Evolutionary conservation across 192 early-diverging fungal species (phyloP), one percentile per base, ranked within the genome.

Genomic region (Blastocladiella britannica): DNA sequence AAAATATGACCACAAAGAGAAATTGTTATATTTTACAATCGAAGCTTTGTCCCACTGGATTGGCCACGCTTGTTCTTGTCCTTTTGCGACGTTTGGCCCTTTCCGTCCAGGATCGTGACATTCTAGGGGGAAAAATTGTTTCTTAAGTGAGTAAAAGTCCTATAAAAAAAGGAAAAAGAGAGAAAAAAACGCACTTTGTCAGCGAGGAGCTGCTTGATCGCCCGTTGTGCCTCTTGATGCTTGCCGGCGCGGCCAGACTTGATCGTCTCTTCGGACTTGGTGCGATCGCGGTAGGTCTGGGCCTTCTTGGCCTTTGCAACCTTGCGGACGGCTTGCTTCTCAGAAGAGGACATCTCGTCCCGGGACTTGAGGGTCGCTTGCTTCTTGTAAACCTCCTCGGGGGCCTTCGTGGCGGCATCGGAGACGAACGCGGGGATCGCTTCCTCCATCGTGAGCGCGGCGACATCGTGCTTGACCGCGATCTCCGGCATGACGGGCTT

Each of bases 381-480:
- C 69, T 88, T 81, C 29, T 82, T 85, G 65, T 83, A 94, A 1
- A 93, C 75, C 70, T 97, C 94, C 63, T 88, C 77, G 20, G 94
- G 91, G 6, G 91, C 88, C 29, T 86, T 74, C 37, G 89, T 72
- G 5, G 79, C 76, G 4, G 86, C 83, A 61, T 85, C 79, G 22
- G 85, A 82, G 25, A 91, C 87, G 63, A 78, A 70, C 30, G 87
- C 74, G 20, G 94, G 94, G 57, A 87, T 86, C 26, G 93, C 83
- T 67, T 97, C 94, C 68, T 97, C 94, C 85, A 95, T 88, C 55
- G 78, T 71, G 55, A 97, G 76, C 1, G 94, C 83, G 3, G 94
- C 82, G 27, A 86, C 82, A 52, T 81, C 82, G 25, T 77, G 72
- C 52, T 81, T 74, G 27, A 93, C 78, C 51, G 78, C 76, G 43